These are phyloP conservation scores for Clonostachys sp. DNA, from an alignment of 2,329 filamentous ascomycete genomes.

Conservation along the genomic window DNA sequence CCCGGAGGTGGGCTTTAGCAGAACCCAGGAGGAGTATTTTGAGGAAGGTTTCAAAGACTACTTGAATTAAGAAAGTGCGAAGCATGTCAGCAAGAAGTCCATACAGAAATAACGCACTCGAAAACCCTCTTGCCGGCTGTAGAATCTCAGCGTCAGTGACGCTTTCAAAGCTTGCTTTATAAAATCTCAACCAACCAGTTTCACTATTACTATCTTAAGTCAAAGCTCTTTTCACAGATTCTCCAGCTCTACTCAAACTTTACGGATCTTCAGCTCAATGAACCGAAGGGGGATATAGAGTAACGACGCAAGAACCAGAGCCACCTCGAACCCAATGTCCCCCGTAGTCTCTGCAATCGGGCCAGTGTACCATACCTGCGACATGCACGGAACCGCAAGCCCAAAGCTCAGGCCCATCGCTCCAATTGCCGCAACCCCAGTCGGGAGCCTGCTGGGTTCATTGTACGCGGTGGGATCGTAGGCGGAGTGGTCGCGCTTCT, in stretches of 20 bases:
- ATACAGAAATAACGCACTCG: too few relatives aligned
- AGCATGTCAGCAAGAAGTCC: too few relatives aligned
- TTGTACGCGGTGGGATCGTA: slow-evolving; percentile 45
- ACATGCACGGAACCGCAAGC: slow-evolving; percentile 55
- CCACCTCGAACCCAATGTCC: slow-evolving; percentile 63
- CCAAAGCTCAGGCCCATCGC: slow-evolving; percentile 40
- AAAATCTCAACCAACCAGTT: too few relatives aligned
- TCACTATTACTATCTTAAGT: too few relatives aligned
- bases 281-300: slow-evolving; percentile 42
- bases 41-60: slow-evolving; percentile 5
- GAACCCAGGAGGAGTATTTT: slow-evolving; percentile 10
- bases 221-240: too few relatives aligned
- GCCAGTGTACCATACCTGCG: slow-evolving; percentile 56
- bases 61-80: too few relatives aligned
- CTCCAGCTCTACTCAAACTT: background rate
- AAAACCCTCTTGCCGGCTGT: too few relatives aligned
- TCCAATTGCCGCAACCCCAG: slow-evolving; percentile 39
- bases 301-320: slow-evolving; percentile 44
- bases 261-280: slow-evolving; percentile 30
- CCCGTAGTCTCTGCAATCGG: slow-evolving; percentile 56
- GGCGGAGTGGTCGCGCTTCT: slow-evolving; percentile 29
- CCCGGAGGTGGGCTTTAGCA: slow-evolving; percentile 10
- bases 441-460: slow-evolving; percentile 35
- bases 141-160: too few relatives aligned
- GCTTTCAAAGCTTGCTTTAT: too few relatives aligned